These are phyloP conservation scores for Floccularia luteovirens DNA, from an alignment of 768 basidiomycete species.

Conservation along the genomic window DNA sequence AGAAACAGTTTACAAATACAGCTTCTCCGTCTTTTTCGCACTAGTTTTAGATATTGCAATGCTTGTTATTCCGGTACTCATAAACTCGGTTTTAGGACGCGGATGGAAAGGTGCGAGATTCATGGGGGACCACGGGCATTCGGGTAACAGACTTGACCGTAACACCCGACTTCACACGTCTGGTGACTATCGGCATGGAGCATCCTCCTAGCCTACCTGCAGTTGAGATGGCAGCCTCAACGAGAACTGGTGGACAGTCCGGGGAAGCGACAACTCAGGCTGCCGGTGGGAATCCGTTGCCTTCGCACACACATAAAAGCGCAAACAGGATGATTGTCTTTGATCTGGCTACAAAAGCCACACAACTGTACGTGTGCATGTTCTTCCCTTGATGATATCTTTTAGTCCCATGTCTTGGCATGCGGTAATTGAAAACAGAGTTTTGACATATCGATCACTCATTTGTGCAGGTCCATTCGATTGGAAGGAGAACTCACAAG, in stretches of 20 bases:
- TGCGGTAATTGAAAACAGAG: neutral
- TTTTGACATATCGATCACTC: slow-evolving; percentile 6
- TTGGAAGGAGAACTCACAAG: slow-evolving; percentile 82
- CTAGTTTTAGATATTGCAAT: slow-evolving; percentile 6
- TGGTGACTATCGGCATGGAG: slow-evolving; percentile 81
- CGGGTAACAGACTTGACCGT: slow-evolving; percentile 84
- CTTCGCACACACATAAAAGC: slow-evolving; percentile 24
- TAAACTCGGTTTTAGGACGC: slow-evolving; percentile 42
- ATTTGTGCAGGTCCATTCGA: slow-evolving; percentile 44
- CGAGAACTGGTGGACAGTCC: slow-evolving; percentile 17
- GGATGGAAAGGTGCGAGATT: slow-evolving; percentile 63
- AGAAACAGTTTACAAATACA: slow-evolving; percentile 12
- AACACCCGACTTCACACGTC: slow-evolving; percentile 74
- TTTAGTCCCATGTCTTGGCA: slow-evolving; percentile 4
- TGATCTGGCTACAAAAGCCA: slow-evolving; percentile 60
- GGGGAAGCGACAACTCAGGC: slow-evolving; percentile 26
- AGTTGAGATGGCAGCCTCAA: slow-evolving; percentile 10
- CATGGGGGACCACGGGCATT: slow-evolving; percentile 64
- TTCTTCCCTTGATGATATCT: neutral
- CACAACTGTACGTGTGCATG: slow-evolving; percentile 50
- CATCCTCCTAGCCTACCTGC: slow-evolving; percentile 12
- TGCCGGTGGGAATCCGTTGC: slow-evolving; percentile 20
- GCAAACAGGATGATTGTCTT: slow-evolving; percentile 72
- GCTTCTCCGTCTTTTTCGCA: slow-evolving; percentile 5
- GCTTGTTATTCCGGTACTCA: slow-evolving; percentile 3